These are phyloP conservation scores for Tolypocladium pustulatum DNA, from an alignment of 2,329 filamentous ascomycete genomes.

Conservation along the genomic window DNA sequence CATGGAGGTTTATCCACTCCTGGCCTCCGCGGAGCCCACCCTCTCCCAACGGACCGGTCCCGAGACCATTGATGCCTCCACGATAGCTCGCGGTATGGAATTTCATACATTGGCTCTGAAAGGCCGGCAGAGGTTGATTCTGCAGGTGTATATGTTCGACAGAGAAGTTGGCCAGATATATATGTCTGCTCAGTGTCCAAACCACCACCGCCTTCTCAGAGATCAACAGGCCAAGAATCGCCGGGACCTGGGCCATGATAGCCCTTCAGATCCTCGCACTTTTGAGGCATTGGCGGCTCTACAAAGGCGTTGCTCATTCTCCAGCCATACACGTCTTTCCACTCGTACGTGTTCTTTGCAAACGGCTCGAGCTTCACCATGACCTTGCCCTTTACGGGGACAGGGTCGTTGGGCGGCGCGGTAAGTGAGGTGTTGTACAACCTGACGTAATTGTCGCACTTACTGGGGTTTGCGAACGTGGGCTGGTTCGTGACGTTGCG, in stretches of 20 bases:
- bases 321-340: background rate
- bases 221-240: background rate
- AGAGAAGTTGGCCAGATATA: too few relatives aligned
- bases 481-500: constrained; percentile 45
- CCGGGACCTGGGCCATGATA: background rate
- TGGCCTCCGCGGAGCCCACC: too few relatives aligned
- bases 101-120: too few relatives aligned
- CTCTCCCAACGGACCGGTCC: too few relatives aligned
- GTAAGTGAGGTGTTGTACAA: constrained; percentile 29
- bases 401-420: constrained; percentile 13
- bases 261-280: background rate
- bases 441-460: constrained; percentile 32
- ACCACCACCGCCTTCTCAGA: too few relatives aligned
- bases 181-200: too few relatives aligned
- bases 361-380: constrained; percentile 16
- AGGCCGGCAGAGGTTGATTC: too few relatives aligned
- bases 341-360: background rate
- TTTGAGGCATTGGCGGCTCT: background rate
- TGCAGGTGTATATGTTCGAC: too few relatives aligned
- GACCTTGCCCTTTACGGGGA: constrained; percentile 14
- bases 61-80: too few relatives aligned
- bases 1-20: background rate
- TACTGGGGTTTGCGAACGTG: constrained; percentile 24
- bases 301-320: background rate
- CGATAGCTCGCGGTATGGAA: too few relatives aligned